These are phyloP conservation scores for Salix arbutifolia DNA, from an alignment of 345 rosid genomes.

Conservation along the genomic window DNA sequence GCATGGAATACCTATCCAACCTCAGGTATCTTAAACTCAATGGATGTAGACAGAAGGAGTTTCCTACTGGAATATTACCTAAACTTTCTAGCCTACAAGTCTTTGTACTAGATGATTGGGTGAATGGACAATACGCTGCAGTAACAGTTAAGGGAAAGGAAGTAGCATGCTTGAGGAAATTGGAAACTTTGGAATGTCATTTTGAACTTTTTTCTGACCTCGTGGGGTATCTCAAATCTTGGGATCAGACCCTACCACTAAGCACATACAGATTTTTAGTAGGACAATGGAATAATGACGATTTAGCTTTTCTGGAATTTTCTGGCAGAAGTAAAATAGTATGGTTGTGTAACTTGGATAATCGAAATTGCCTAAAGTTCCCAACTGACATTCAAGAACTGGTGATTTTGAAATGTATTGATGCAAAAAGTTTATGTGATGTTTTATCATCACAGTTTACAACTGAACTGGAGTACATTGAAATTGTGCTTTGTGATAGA, in stretches of 20 bases:
- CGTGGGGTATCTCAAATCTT: background rate
- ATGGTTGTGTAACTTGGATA: background rate
- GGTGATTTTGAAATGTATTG: background rate
- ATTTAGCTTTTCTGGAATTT: background rate
- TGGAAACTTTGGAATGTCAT: constrained; percentile 5
- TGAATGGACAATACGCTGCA: background rate
- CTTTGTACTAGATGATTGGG: background rate
- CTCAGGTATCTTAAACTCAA: constrained; percentile 17
- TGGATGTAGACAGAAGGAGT: background rate
- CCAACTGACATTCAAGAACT: background rate
- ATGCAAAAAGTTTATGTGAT: background rate
- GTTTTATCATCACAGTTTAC: background rate
- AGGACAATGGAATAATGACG: background rate
- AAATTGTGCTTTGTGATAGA: background rate
- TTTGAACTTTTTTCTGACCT: background rate
- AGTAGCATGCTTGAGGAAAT: background rate
- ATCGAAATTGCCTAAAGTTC: background rate
- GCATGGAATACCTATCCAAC: constrained; percentile 15
- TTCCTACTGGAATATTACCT: constrained; percentile 3
- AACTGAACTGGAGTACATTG: background rate
- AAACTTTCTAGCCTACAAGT: constrained; percentile 1
- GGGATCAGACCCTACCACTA: background rate
- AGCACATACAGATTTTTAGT: background rate
- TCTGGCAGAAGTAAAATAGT: background rate
- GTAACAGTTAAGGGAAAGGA: constrained; percentile 7